phyloP scores from a whole-genome alignment of 805 yeast species.

The Zygosaccharomyces kombuchaensis region DNA sequence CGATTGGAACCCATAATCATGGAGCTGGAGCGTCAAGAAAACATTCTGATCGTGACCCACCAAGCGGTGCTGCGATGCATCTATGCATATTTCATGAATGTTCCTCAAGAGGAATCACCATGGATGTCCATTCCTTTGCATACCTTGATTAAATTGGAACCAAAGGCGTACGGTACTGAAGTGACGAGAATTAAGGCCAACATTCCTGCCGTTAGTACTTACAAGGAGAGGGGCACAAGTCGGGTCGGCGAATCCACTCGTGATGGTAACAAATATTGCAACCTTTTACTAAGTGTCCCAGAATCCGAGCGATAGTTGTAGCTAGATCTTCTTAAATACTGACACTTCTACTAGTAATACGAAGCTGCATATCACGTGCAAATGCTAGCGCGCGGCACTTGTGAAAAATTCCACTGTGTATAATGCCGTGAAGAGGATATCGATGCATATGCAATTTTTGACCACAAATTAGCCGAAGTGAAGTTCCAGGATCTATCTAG shows the following conservation, averaged over 20 bases:
- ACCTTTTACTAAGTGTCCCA: slow-evolving; percentile 20
- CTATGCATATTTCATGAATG: slow-evolving; percentile 97
- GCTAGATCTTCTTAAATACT: not conserved
- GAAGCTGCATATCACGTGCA: not conserved
- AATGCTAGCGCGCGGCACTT: not conserved
- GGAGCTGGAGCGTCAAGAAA: slow-evolving; percentile 97
- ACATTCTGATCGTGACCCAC: slow-evolving; percentile 91
- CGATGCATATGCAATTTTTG: not conserved
- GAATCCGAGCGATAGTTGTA: slow-evolving; percentile 9
- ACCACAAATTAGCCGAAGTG: not conserved
- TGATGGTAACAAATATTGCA: slow-evolving; percentile 16
- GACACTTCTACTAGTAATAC: not conserved
- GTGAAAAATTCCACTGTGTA: not conserved
- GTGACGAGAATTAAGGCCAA: slow-evolving; percentile 91
- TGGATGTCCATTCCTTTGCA: slow-evolving; percentile 99
- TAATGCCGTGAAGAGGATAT: not conserved
- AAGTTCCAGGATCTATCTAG: not conserved
- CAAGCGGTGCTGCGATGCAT: slow-evolving; percentile 96
- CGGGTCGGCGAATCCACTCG: slow-evolving; percentile 39
- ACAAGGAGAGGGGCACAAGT: slow-evolving; percentile 86
- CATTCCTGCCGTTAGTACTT: slow-evolving; percentile 96
- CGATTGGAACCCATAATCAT: slow-evolving; percentile 95
- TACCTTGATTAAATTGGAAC: slow-evolving; percentile 88
- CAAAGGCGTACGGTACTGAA: slow-evolving; percentile 86
- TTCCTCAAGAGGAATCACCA: slow-evolving; percentile 94